phyloP scores from a whole-genome alignment of 176 grass and related monocot species.

The Cocos nucifera region DNA sequence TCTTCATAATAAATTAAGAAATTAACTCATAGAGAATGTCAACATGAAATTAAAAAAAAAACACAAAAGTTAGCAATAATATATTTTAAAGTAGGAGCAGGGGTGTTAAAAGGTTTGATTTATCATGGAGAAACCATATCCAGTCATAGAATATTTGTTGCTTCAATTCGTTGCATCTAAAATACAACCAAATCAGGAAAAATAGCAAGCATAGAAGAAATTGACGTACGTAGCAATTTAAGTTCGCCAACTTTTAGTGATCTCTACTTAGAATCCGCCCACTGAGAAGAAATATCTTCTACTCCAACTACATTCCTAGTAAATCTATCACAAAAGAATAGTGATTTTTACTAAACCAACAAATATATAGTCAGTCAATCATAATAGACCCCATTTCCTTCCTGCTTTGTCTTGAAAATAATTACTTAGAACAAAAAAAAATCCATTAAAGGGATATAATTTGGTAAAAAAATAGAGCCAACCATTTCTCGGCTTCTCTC shows the following conservation, averaged over 20 bases:
- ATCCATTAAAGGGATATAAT: neutral
- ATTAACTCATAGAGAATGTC: too few relatives aligned
- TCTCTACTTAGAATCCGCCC: slow-evolving; percentile 70
- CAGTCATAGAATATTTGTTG: slow-evolving; percentile 35
- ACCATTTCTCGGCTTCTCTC: slow-evolving; percentile 51
- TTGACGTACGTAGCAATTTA: neutral
- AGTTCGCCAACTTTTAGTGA: slow-evolving; percentile 45
- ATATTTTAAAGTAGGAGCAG: slow-evolving; percentile 14
- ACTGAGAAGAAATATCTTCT: slow-evolving; percentile 48
- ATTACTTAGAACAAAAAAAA: slow-evolving; percentile 5
- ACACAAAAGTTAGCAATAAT: too few relatives aligned
- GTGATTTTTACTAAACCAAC: neutral
- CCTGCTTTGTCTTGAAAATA: too few relatives aligned
- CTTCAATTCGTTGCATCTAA: slow-evolving; percentile 76
- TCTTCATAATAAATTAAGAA: too few relatives aligned
- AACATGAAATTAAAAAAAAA: too few relatives aligned
- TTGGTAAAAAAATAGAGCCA: too few relatives aligned
- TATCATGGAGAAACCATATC: slow-evolving; percentile 79
- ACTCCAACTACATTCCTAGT: slow-evolving; percentile 65
- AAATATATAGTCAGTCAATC: too few relatives aligned
- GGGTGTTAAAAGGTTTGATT: slow-evolving; percentile 36
- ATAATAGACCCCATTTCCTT: too few relatives aligned
- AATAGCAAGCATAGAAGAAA: neutral
- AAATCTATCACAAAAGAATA: slow-evolving; percentile 40
- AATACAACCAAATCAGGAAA: neutral